Base-by-base conservation (phyloP, 1,139 yeast genomes). In the Eremothecium cymbalariae region DNA sequence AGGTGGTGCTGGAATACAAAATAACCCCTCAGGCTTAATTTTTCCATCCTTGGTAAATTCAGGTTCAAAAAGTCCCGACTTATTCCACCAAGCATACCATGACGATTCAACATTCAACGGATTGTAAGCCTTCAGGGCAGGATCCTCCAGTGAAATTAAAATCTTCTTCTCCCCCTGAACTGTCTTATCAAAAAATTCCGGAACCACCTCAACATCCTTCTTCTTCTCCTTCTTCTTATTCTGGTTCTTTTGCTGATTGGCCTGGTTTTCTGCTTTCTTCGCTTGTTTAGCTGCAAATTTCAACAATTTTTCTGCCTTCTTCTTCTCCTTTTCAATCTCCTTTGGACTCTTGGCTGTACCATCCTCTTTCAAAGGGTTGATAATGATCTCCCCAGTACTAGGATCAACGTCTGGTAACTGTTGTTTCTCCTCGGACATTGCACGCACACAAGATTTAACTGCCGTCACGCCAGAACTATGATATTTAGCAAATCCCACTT, bases 51-150 rank as follows among this genome's bases (percentile, higher is more conserved):
- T 72, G 31, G 79, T 71, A 48, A 81, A 76, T 59, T 83, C 85
- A 12, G 99, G 98, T 63, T 81, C 79, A 54, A 90, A 90, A 51
- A 74, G 77, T 14, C 93, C 94, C 60, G 83, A 72, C 54, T 81
- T 70, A 45, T 75, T 80, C 99, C 99, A 90, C 98, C 98, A 90
- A 19, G 74, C 76, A 63, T 90, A 88, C 99, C 99, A 90, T 12
- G 96, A 85, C 39, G 94, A 79, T 64, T 90, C 99, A 33, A 93
- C 97, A 49, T 79, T 80, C 50, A 75, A 73, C 25, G 99, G 98
- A 55, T 75, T 82, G 63, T 90, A 90, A 9, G 97, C 93, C 64
- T 90, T 88, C 57, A 90, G 74, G 16, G 97, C 78, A 16, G 95
- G 90, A 57, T 88, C 95, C 31, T 90, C 96, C 40, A 90, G 71